Conservation (phyloP, 2,329 filamentous ascomycete genomes). For the Xylaria multiplex region DNA sequence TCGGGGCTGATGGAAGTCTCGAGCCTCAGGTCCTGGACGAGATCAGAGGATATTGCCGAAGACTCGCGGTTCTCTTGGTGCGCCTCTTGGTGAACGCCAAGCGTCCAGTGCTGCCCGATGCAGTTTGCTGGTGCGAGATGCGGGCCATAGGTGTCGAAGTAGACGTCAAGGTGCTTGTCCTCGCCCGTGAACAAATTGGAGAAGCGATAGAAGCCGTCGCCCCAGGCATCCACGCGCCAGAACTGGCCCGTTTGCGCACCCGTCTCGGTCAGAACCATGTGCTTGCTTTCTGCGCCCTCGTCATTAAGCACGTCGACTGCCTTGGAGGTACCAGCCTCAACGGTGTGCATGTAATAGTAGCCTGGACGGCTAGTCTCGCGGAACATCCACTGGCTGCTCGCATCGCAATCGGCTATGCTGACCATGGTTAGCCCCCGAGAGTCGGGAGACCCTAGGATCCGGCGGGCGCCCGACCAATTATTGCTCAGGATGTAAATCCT, state of each 20-base stretch:
- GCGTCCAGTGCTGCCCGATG: slow-evolving; percentile 5
- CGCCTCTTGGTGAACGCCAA: not conserved
- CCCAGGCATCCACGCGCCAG: slow-evolving; percentile 4
- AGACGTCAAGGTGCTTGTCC: not conserved
- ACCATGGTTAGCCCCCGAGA: not conserved
- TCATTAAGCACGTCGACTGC: slow-evolving; percentile 2
- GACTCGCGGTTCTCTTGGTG: not conserved
- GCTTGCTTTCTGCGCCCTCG: not conserved
- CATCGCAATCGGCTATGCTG: not conserved
- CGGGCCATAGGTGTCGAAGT: not conserved
- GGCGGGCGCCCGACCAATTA: not conserved
- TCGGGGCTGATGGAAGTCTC: not conserved
- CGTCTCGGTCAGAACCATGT: not conserved
- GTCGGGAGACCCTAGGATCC: not conserved
- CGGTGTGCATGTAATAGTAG: not conserved
- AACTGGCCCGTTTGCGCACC: not conserved
- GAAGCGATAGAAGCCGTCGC: not conserved
- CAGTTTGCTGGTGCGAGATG: not conserved
- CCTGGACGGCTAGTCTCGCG: not conserved
- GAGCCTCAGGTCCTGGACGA: not conserved
- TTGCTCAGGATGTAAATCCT: not conserved
- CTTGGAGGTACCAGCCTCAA: not conserved
- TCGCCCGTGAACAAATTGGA: not conserved
- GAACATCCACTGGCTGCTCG: not conserved
- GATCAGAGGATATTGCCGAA: not conserved